Percentiles rank a stretch among this genome's conserved stretches.
Evolutionary conservation across 257 asterid genomes (phyloP).

Genomic region (Forsythia viridissima): DNA sequence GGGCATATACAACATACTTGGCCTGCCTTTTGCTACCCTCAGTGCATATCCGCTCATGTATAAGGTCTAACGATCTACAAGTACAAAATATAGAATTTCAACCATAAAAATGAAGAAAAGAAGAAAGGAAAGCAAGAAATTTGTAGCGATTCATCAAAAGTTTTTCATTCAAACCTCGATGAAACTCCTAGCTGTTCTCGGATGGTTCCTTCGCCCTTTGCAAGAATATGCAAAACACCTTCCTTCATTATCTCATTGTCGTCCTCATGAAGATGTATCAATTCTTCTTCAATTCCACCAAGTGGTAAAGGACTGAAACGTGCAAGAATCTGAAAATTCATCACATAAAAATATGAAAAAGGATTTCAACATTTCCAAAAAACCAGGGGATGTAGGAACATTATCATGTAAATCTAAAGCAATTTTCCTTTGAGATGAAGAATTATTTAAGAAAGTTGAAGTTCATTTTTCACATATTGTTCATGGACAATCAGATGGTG

Average conservation of each 20-base stretch:
- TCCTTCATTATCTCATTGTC: conserved; percentile 95
- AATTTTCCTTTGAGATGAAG: background rate
- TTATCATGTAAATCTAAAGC: conserved; percentile 3
- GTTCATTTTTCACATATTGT: conserved; percentile 15
- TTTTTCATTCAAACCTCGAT: conserved; percentile 56
- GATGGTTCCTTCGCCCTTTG: conserved; percentile 97
- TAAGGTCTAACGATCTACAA: no score
- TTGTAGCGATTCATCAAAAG: background rate
- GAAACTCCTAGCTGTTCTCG: conserved; percentile 92
- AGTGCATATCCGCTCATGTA: no score
- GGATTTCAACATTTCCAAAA: conserved; percentile 6
- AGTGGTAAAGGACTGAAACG: conserved; percentile 88
- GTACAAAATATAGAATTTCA: no score
- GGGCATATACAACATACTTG: no score
- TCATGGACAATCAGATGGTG: conserved; percentile 8
- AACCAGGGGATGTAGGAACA: background rate
- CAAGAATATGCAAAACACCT: conserved; percentile 93
- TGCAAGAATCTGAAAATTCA: conserved; percentile 75
- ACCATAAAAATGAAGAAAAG: no score
- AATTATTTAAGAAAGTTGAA: conserved; percentile 17
- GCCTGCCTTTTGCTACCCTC: no score
- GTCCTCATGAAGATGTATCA: conserved; percentile 86
- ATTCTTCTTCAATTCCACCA: conserved; percentile 83
- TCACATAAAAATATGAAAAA: conserved; percentile 24
- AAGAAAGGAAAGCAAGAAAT: no score